These are phyloP conservation scores for Lactarius sanguifluus DNA, from an alignment of 768 basidiomycete species.

Conservation along the genomic window DNA sequence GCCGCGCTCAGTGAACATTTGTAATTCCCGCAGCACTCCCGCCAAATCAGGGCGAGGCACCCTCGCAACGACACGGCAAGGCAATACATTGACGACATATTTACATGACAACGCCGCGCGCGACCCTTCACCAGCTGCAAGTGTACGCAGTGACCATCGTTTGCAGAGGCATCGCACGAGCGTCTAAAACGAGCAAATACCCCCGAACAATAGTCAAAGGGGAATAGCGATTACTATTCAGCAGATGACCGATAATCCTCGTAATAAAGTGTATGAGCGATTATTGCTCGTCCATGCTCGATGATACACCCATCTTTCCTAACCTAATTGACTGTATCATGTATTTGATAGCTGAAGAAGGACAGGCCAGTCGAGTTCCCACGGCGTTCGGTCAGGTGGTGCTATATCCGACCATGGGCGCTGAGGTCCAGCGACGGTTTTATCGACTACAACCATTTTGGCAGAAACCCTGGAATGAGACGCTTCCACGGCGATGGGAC, in stretches of 20 bases:
- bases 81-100: background rate
- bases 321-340: background rate
- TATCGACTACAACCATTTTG: constrained; percentile 3
- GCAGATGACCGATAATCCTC: too few relatives aligned
- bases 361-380: background rate
- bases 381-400: background rate
- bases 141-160: background rate
- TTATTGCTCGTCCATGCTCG: background rate
- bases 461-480: background rate
- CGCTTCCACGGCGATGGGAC: background rate
- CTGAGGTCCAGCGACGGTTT: background rate
- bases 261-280: background rate
- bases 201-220: background rate
- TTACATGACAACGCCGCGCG: background rate
- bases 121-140: background rate
- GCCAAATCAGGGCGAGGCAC: background rate
- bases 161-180: background rate
- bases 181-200: background rate
- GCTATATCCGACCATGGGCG: background rate
- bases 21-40: background rate
- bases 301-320: background rate
- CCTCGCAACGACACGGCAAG: background rate
- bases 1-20: background rate
- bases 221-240: background rate
- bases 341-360: background rate